phyloP scores from a whole-genome alignment of 495 filamentous ascomycete species.

The Penicillium egyptiacum region DNA sequence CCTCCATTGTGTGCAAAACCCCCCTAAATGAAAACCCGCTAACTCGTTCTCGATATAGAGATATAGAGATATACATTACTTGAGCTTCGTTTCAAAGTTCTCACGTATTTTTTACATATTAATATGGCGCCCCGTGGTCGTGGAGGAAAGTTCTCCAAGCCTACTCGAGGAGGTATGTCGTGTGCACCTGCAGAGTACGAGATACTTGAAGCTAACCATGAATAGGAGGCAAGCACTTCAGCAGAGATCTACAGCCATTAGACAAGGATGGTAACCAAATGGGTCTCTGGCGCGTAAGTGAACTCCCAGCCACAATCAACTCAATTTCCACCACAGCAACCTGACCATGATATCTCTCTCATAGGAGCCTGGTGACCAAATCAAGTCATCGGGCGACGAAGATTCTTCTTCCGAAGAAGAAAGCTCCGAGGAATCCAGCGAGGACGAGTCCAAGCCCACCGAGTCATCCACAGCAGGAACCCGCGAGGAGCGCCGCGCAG shows the following conservation, averaged over 20 bases:
- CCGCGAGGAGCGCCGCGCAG: constrained; percentile 83
- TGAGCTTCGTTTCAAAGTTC: background rate
- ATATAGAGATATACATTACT: background rate
- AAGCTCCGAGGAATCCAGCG: constrained; percentile 39
- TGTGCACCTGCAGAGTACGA: constrained; percentile 7
- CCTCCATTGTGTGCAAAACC: background rate
- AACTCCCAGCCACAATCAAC: background rate
- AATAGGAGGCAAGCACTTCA: constrained; percentile 90
- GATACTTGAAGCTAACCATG: constrained; percentile 5
- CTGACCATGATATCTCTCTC: background rate
- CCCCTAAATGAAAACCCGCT: background rate
- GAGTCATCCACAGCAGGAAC: constrained; percentile 50
- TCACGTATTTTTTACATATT: constrained; percentile 2
- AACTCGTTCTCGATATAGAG: background rate
- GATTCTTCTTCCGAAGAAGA: constrained; percentile 45
- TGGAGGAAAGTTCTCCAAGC: constrained; percentile 93
- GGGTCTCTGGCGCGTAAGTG: constrained; percentile 73
- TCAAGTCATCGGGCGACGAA: constrained; percentile 36
- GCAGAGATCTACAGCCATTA: constrained; percentile 78
- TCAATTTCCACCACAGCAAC: background rate
- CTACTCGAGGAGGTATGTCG: constrained; percentile 77
- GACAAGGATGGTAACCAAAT: constrained; percentile 78
- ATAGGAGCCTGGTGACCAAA: constrained; percentile 51
- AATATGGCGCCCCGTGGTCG: constrained; percentile 61
- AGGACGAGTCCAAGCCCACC: constrained; percentile 31